Percentiles rank a stretch among this genome's conserved stretches.
Conservation (phyloP, 2,329 filamentous ascomycete genomes). For the Volutella citrinella region DNA sequence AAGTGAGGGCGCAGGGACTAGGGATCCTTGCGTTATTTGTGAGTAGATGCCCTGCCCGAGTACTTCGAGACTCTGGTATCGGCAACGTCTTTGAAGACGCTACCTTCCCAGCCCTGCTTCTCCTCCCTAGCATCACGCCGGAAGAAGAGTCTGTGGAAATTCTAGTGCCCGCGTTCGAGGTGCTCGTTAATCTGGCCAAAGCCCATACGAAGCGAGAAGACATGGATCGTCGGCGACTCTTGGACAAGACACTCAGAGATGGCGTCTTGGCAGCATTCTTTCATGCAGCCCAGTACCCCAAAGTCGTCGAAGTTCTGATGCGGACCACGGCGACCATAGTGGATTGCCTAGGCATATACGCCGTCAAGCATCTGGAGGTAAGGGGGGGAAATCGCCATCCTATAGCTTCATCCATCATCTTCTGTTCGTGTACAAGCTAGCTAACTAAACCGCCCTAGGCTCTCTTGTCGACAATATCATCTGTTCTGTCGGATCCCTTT, state of each 20-base stretch:
- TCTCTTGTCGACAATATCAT: conserved; percentile 64
- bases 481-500: conserved; percentile 68
- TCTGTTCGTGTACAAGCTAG: no score
- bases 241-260: conserved; percentile 55
- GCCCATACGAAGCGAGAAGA: conserved; percentile 22
- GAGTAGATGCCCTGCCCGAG: conserved; percentile 44
- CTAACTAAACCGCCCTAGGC: conserved; percentile 49
- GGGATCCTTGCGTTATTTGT: conserved; percentile 54
- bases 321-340: conserved; percentile 48
- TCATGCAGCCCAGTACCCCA: conserved; percentile 57
- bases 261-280: conserved; percentile 54
- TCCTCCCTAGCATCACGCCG: conserved; percentile 73
- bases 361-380: conserved; percentile 67
- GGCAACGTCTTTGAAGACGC: conserved; percentile 66
- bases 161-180: conserved; percentile 63
- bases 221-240: conserved; percentile 32
- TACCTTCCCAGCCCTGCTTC: conserved; percentile 69
- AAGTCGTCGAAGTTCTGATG: conserved; percentile 56
- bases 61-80: conserved; percentile 63
- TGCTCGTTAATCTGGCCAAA: conserved; percentile 57
- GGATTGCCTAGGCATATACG: conserved; percentile 55
- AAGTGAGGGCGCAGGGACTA: conserved; percentile 55
- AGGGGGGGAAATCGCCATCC: no score
- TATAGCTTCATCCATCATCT: no score
- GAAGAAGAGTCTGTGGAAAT: conserved; percentile 66